Evolutionary conservation across 2,329 filamentous ascomycete species (phyloP).

Genomic region (Nemania abortiva): DNA sequence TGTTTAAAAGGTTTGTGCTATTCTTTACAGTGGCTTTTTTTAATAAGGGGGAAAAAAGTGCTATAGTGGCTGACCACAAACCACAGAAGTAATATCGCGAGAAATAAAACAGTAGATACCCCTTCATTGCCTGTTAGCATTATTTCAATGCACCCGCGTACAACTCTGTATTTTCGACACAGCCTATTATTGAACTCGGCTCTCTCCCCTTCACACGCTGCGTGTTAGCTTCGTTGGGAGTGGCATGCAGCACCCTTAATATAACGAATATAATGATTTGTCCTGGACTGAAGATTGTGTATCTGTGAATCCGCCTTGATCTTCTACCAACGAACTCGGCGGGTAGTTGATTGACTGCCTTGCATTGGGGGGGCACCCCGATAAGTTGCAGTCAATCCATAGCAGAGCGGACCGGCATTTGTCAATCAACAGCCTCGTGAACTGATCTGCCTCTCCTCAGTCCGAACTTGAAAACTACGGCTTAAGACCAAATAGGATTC

Average conservation of each 20-base stretch:
- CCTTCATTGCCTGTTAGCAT: constrained; percentile 26
- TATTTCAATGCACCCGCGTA: constrained; percentile 15
- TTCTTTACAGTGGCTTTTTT: constrained; percentile 22
- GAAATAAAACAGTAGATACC: constrained; percentile 36
- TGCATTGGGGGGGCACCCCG: neutral
- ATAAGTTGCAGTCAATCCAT: neutral
- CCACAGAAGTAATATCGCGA: constrained; percentile 28
- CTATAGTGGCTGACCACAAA: constrained; percentile 20
- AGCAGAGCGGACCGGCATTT: neutral
- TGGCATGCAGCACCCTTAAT: neutral
- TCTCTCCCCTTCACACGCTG: neutral
- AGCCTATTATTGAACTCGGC: constrained; percentile 8
- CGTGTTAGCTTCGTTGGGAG: neutral
- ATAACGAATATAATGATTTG: constrained; percentile 4
- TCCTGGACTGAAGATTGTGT: neutral
- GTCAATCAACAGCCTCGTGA: neutral
- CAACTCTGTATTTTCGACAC: constrained; percentile 17
- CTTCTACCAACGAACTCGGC: neutral
- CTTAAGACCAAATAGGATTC: neutral
- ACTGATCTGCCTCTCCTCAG: neutral
- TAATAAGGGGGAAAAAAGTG: neutral
- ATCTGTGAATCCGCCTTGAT: constrained; percentile 11
- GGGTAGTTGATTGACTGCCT: neutral
- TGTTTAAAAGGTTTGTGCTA: constrained; percentile 34
- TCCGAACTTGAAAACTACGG: neutral